Evolutionary conservation across 1,139 yeast species (phyloP).

Genomic region (Taphrina deformans): DNA sequence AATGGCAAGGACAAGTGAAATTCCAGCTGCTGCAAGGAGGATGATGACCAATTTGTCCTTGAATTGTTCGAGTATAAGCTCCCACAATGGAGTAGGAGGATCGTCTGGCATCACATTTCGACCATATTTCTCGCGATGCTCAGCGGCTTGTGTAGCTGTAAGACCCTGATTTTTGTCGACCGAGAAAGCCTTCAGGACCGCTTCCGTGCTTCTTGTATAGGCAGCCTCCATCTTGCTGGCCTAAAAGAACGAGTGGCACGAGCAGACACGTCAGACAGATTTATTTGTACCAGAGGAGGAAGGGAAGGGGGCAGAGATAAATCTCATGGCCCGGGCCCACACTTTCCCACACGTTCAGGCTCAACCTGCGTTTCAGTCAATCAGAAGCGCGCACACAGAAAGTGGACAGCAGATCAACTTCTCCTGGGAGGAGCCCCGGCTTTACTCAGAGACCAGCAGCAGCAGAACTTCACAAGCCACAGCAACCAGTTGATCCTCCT

Average conservation of each 20-base stretch:
- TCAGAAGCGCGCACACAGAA: background rate
- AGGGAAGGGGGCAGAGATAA: background rate
- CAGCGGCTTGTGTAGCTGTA: constrained; percentile 40
- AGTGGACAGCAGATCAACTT: constrained; percentile 16
- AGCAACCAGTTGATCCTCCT: too few relatives aligned
- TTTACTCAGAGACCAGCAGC: too few relatives aligned
- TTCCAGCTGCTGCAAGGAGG: constrained; percentile 47
- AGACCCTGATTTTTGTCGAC: constrained; percentile 42
- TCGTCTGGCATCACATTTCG: constrained; percentile 45
- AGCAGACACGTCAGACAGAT: background rate
- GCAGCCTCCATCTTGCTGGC: constrained; percentile 41
- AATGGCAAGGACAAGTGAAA: constrained; percentile 47
- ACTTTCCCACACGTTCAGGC: background rate
- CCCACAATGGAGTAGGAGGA: constrained; percentile 46
- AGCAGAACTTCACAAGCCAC: too few relatives aligned
- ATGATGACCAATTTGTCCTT: constrained; percentile 49
- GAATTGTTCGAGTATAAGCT: constrained; percentile 47
- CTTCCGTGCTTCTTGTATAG: constrained; percentile 39
- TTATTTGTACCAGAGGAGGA: background rate
- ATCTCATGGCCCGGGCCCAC: background rate
- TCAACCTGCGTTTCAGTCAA: background rate
- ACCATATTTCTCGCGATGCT: constrained; percentile 41
- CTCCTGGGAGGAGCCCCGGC: background rate
- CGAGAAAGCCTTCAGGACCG: constrained; percentile 41
- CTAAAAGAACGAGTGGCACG: background rate